Evolutionary conservation across 352 stramenopile species (phyloP).

Genomic region (Phytophthora meadii): DNA sequence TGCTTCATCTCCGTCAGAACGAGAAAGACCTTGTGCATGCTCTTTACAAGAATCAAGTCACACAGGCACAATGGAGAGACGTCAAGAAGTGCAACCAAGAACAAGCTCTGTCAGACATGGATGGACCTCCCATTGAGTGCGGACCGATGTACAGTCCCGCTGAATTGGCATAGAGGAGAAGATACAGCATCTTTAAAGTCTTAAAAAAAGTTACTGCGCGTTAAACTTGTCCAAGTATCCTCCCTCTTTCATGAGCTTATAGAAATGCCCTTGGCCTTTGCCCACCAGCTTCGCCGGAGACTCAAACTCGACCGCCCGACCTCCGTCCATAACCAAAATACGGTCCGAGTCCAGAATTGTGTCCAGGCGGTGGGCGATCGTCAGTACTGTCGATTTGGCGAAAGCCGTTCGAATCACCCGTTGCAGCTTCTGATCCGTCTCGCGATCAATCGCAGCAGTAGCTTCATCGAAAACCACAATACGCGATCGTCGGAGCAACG

Average conservation of each 20-base stretch:
- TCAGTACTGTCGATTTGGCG: slow-evolving; percentile 91
- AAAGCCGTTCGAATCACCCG: slow-evolving; percentile 88
- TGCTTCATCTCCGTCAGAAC: not conserved
- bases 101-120: too few relatives aligned
- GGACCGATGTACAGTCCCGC: too few relatives aligned
- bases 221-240: slow-evolving; percentile 48
- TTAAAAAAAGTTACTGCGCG: too few relatives aligned
- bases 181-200: too few relatives aligned
- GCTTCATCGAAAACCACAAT: slow-evolving; percentile 83
- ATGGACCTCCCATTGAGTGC: too few relatives aligned
- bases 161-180: too few relatives aligned
- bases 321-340: slow-evolving; percentile 74
- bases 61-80: too few relatives aligned
- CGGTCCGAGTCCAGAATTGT: slow-evolving; percentile 92
- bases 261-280: slow-evolving; percentile 53
- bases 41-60: not conserved
- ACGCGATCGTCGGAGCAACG: slow-evolving; percentile 82
- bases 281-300: slow-evolving; percentile 67
- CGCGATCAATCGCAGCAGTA: slow-evolving; percentile 81
- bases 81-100: too few relatives aligned
- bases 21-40: not conserved
- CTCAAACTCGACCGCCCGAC: slow-evolving; percentile 79
- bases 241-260: slow-evolving; percentile 54
- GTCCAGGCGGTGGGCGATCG: slow-evolving; percentile 92
- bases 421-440: slow-evolving; percentile 70